phyloP scores from a whole-genome alignment of 1,284 basidiomycete genomes.

The Sphagnurus paluster region DNA sequence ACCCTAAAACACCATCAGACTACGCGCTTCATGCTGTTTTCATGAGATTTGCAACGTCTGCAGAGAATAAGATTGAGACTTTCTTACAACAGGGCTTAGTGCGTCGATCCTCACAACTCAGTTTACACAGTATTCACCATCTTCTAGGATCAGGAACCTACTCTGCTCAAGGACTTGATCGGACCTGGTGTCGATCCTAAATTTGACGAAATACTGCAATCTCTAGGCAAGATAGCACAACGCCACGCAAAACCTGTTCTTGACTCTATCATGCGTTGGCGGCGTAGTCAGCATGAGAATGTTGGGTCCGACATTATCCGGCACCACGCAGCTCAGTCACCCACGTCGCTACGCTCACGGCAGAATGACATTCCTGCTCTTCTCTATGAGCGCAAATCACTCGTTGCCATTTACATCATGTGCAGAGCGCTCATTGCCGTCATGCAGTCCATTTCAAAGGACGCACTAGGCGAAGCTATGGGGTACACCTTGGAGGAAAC shows the following conservation, averaged over 20 bases:
- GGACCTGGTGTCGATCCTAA: constrained; percentile 71
- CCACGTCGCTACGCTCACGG: constrained; percentile 35
- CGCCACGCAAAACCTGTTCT: constrained; percentile 85
- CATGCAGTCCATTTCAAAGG: constrained; percentile 70
- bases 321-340: constrained; percentile 48
- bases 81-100: constrained; percentile 74
- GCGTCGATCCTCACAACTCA: constrained; percentile 28
- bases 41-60: constrained; percentile 76
- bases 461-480: constrained; percentile 74
- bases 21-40: constrained; percentile 87
- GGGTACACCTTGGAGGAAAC: constrained; percentile 82
- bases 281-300: constrained; percentile 71
- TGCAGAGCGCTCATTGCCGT: constrained; percentile 83
- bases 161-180: constrained; percentile 60
- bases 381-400: constrained; percentile 74
- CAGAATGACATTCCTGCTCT: constrained; percentile 57
- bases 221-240: constrained; percentile 84
- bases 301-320: constrained; percentile 56
- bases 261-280: constrained; percentile 88
- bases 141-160: constrained; percentile 64
- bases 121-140: constrained; percentile 5
- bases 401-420: constrained; percentile 86
- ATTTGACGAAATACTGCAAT: constrained; percentile 81
- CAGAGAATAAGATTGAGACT: constrained; percentile 74
- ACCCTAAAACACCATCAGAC: constrained; percentile 80